phyloP scores from a whole-genome alignment of 140 eudicot species.

The Ambrosia hybrid region DNA sequence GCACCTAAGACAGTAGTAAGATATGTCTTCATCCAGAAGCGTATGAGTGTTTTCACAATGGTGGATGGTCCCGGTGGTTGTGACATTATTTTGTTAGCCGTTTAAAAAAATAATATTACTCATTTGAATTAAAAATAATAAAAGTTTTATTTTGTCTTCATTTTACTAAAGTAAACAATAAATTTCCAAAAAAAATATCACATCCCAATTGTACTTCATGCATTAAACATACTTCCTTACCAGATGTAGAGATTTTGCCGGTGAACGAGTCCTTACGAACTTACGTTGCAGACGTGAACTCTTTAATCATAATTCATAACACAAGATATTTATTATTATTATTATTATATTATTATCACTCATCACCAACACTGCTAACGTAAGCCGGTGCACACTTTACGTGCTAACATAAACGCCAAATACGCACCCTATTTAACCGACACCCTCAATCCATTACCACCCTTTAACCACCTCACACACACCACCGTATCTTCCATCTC shows the following conservation, averaged over 20 bases:
- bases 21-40: too few relatives aligned
- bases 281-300: conserved; percentile 8
- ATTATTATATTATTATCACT: too few relatives aligned
- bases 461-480: conserved; percentile 26
- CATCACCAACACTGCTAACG: conserved; percentile 17
- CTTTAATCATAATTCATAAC: conserved; percentile 1
- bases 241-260: conserved; percentile 14
- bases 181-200: not conserved
- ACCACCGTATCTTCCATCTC: conserved; percentile 14
- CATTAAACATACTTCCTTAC: not conserved
- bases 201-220: conserved; percentile 12
- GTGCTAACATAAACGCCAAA: conserved; percentile 31
- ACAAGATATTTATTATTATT: too few relatives aligned
- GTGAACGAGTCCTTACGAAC: not conserved
- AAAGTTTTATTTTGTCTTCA: conserved; percentile 7
- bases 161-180: not conserved
- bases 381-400: conserved; percentile 13
- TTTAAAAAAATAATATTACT: too few relatives aligned
- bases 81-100: too few relatives aligned
- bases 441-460: conserved; percentile 7
- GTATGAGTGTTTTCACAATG: too few relatives aligned
- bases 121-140: too few relatives aligned
- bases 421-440: conserved; percentile 32
- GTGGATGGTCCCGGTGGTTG: too few relatives aligned
- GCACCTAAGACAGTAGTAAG: too few relatives aligned